Evolutionary conservation across 2,329 filamentous ascomycete species (phyloP), one percentile per base, ranked within the genome.

Genomic region (Claviceps fusiformis): DNA sequence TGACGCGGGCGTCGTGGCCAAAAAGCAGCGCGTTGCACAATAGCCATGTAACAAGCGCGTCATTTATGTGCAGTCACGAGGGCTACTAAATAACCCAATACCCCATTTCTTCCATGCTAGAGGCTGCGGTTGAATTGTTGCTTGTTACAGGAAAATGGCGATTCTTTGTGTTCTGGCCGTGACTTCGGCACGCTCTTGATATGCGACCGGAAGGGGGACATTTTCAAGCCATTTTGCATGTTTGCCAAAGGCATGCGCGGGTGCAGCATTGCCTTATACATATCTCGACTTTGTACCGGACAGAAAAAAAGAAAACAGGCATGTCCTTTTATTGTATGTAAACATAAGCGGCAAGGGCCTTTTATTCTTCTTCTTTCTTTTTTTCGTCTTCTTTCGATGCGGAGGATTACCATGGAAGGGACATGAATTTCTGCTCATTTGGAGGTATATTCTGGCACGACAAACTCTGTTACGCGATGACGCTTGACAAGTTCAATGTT

Each of bases 21-120:
- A 81, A 68, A 76, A 76, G 62, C 75, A 80, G 59, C 71, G 72
- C 11, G 64, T 77, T 33, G 73, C 73, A 17, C 71, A 29, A 29
- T 46, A 46, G 13, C 24, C 44, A 27, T 13, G 29, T 29, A 15
- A 46, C 7, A 17, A 15, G 15, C 3, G 11, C 7, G 44, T 29
- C 44, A 29, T 46, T 46, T 6, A 46, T 15, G 7, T 41, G 39
- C 6, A n/a, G 15, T 41, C 7, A 24, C 24, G 24, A 24, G 24
- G 24, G 24, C 24, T 24, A 24, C 24, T 3, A 3, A 24, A 24
- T 24, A 24, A 24, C 24, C 3, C 24, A 24, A 24, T 24, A 24
- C 24, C 24, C 24, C 24, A 24, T 24, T 24, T 24, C 24, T 24
- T 24, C 24, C 3, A 24, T 24, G 24, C 24, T 24, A 24, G 2